phyloP scores from a whole-genome alignment of 2,329 filamentous ascomycete species.

The Pseudocercospora cruenta region DNA sequence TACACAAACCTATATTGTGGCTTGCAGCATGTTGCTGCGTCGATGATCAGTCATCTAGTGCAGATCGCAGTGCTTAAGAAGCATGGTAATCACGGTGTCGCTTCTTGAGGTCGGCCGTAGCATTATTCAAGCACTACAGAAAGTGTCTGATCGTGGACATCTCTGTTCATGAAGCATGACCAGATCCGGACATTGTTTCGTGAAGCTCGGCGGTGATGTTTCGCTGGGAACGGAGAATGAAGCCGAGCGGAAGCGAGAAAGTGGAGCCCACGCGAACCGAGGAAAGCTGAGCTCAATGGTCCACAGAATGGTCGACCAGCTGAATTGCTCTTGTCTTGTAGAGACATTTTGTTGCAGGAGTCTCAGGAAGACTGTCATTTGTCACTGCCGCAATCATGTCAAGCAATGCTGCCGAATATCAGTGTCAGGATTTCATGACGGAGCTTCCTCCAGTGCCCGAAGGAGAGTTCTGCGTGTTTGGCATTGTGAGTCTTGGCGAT shows the following conservation, averaged over 20 bases:
- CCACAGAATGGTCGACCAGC: too few relatives aligned
- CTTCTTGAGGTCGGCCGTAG: neutral
- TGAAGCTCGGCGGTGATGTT: neutral
- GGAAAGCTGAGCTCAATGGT: too few relatives aligned
- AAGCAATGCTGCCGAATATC: constrained; percentile 15
- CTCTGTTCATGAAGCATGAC: too few relatives aligned
- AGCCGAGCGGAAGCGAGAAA: neutral
- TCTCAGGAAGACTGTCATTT: neutral
- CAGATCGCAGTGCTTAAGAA: neutral
- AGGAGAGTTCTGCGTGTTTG: constrained; percentile 21
- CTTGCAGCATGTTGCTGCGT: neutral
- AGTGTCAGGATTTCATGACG: constrained; percentile 16
- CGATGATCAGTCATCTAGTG: constrained; percentile 3
- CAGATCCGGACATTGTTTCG: too few relatives aligned
- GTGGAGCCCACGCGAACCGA: too few relatives aligned
- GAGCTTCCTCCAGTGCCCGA: constrained; percentile 15
- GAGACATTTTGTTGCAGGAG: too few relatives aligned
- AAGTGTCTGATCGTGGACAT: too few relatives aligned
- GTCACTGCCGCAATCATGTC: constrained; percentile 1
- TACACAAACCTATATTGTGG: neutral
- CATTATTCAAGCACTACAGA: neutral
- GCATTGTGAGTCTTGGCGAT: constrained; percentile 9
- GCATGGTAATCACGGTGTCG: neutral
- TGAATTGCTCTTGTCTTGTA: too few relatives aligned
- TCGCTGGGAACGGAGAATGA: neutral